These are phyloP conservation scores for Boletus tylopilopsis DNA, from an alignment of 768 basidiomycete species.

Conservation along the genomic window DNA sequence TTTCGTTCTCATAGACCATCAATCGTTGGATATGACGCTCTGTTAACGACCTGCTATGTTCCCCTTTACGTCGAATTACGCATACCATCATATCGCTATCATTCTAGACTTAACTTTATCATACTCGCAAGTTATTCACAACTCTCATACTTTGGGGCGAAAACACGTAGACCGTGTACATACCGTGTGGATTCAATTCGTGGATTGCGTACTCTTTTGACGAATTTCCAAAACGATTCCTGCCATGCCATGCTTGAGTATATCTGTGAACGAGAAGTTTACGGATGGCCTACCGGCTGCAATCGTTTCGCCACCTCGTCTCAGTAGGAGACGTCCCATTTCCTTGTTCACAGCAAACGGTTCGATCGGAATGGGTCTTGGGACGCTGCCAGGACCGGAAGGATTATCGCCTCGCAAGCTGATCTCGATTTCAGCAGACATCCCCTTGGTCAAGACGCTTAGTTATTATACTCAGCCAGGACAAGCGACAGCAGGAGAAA, in stretches of 20 bases:
- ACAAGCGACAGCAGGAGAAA: neutral
- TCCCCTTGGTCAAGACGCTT: slow-evolving; percentile 85
- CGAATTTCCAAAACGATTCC: slow-evolving; percentile 45
- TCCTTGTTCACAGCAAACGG: slow-evolving; percentile 87
- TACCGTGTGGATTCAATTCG: slow-evolving; percentile 4
- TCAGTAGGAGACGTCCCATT: slow-evolving; percentile 88
- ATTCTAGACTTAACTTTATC: slow-evolving; percentile 19
- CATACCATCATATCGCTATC: slow-evolving; percentile 8
- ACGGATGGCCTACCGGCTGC: slow-evolving; percentile 62
- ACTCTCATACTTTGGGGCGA: neutral
- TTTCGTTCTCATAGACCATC: neutral
- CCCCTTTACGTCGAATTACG: slow-evolving; percentile 11
- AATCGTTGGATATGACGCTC: neutral
- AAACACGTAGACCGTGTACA: slow-evolving; percentile 20
- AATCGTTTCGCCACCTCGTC: slow-evolving; percentile 91
- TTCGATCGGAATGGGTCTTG: slow-evolving; percentile 78
- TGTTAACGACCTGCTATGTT: slow-evolving; percentile 18
- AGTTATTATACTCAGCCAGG: slow-evolving; percentile 5
- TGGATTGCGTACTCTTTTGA: slow-evolving; percentile 16
- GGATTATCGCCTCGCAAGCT: slow-evolving; percentile 57
- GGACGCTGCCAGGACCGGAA: slow-evolving; percentile 41
- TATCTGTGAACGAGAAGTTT: neutral
- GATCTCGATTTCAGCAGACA: slow-evolving; percentile 84
- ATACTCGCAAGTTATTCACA: slow-evolving; percentile 12
- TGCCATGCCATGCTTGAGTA: slow-evolving; percentile 24